A percentile compares a stretch with the other conserved stretches of the same genome.
Evolutionary conservation across 345 rosid genomes (phyloP).

Genomic region (Brassica nigra): DNA sequence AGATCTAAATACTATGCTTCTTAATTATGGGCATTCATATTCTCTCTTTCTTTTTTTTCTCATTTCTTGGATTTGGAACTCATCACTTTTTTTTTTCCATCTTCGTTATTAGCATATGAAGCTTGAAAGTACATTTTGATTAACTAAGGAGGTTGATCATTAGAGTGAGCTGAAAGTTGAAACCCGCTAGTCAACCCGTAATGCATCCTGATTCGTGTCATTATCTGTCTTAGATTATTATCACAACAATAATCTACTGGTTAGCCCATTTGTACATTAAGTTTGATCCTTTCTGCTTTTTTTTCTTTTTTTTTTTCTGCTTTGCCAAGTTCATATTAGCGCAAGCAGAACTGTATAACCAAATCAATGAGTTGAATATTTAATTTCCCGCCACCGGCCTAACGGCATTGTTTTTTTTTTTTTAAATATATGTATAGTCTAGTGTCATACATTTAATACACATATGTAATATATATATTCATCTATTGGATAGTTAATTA

Average conservation of each 20-base stretch:
- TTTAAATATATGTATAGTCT: too few species aligned
- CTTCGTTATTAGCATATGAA: neutral
- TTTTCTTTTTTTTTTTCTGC: too few species aligned
- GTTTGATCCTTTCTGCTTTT: too few species aligned
- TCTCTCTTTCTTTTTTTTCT: neutral
- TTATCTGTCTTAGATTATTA: neutral
- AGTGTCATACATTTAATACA: too few species aligned
- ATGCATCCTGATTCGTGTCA: neutral
- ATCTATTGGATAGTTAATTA: too few species aligned
- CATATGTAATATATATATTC: too few species aligned
- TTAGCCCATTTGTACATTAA: too few species aligned
- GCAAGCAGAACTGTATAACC: too few species aligned
- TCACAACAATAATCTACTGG: neutral
- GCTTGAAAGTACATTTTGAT: neutral
- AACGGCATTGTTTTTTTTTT: too few species aligned
- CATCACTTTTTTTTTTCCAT: neutral
- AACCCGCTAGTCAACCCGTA: neutral
- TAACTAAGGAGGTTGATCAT: neutral
- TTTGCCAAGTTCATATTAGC: too few species aligned
- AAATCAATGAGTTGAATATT: too few species aligned
- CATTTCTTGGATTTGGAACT: conserved; percentile 36
- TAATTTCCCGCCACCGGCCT: too few species aligned
- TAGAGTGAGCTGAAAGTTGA: neutral
- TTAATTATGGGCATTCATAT: conserved; percentile 26
- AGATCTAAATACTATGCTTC: conserved; percentile 35